Conservation (phyloP, 2,329 filamentous ascomycete genomes). For the Mycogone perniciosa region DNA sequence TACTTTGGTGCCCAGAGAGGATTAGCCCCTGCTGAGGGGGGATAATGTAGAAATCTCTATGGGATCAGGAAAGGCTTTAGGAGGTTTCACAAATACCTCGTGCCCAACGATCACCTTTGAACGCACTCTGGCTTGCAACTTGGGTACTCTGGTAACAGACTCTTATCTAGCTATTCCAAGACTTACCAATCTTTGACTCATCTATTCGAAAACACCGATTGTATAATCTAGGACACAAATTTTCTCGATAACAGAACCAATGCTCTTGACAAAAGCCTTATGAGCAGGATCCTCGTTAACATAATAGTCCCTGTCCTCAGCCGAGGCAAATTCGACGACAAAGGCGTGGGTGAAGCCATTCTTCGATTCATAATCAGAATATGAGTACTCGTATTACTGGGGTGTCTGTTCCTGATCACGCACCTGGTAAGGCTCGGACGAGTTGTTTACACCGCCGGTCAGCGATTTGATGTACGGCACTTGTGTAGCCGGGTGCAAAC, state of each 20-base stretch:
- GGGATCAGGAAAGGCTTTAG: too few species aligned
- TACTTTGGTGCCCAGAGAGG: too few species aligned
- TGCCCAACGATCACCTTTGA: too few species aligned
- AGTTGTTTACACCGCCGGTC: constrained; percentile 56
- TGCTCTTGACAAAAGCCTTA: background rate
- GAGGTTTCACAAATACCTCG: too few species aligned
- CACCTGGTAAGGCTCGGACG: constrained; percentile 43
- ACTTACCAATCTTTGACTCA: too few species aligned
- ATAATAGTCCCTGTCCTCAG: constrained; percentile 5
- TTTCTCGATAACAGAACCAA: background rate
- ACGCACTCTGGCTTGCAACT: too few species aligned
- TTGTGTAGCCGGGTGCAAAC: constrained; percentile 53
- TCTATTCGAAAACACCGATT: background rate
- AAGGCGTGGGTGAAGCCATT: constrained; percentile 3
- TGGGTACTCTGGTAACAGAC: too few species aligned
- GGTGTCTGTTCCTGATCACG: background rate
- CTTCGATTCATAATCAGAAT: background rate
- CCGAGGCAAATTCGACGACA: background rate
- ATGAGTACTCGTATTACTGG: background rate
- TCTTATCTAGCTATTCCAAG: too few species aligned
- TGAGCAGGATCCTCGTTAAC: background rate
- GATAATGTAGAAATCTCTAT: too few species aligned
- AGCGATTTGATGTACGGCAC: constrained; percentile 53
- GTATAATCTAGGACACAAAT: background rate
- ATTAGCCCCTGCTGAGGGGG: too few species aligned